Conservation (phyloP, 345 rosid species). For the Abelmoschus esculentus region DNA sequence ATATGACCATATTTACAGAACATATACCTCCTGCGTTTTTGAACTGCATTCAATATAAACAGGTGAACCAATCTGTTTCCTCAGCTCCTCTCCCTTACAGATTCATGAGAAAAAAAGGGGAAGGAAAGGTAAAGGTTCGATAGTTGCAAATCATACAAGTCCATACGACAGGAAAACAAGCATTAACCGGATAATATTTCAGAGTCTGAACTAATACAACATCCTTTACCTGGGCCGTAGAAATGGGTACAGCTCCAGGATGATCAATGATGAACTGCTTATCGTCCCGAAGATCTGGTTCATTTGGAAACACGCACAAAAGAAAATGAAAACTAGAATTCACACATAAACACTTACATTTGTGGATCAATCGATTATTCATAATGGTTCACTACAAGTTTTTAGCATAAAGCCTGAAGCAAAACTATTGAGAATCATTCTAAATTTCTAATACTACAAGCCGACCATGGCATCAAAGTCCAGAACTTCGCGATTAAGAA, state of each 20-base stretch:
- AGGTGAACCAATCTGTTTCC: slow-evolving; percentile 68
- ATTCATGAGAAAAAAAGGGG: not conserved
- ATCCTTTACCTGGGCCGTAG: slow-evolving; percentile 53
- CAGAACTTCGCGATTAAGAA: not conserved
- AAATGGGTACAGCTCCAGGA: slow-evolving; percentile 88
- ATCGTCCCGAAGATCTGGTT: slow-evolving; percentile 85
- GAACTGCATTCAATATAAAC: slow-evolving; percentile 93
- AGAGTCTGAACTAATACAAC: not conserved
- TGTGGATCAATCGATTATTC: not conserved
- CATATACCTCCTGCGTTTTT: slow-evolving; percentile 79
- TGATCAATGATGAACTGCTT: slow-evolving; percentile 80
- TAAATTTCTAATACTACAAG: not conserved
- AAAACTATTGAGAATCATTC: not conserved
- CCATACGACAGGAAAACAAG: not conserved
- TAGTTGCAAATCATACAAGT: not conserved
- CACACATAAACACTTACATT: not conserved
- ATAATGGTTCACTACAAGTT: not conserved
- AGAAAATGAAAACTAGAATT: slow-evolving; percentile 10
- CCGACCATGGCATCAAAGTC: not conserved
- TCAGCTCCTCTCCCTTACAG: slow-evolving; percentile 84
- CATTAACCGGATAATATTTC: not conserved
- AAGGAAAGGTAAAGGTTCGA: not conserved
- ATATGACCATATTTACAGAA: not conserved
- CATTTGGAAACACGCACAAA: slow-evolving; percentile 14
- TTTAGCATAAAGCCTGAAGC: not conserved